These are phyloP conservation scores for Stellera chamaejasme DNA, from an alignment of 345 rosid species.

Conservation along the genomic window DNA sequence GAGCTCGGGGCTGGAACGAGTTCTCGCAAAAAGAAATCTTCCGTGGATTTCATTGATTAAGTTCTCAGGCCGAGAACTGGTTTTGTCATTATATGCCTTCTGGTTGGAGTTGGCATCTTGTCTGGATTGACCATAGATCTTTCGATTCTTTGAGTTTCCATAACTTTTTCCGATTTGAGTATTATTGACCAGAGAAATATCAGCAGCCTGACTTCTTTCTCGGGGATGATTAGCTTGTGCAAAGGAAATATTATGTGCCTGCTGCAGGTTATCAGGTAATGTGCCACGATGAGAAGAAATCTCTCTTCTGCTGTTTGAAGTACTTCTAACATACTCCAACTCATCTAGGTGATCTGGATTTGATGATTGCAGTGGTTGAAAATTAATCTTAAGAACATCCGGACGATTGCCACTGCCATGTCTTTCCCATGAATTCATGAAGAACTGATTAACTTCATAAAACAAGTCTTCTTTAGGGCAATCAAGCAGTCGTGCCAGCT, in stretches of 20 bases:
- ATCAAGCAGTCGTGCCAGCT: slow-evolving; percentile 22
- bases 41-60: slow-evolving; percentile 5
- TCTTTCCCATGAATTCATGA: slow-evolving; percentile 20
- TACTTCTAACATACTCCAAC: slow-evolving; percentile 4
- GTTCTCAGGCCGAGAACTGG: slow-evolving; percentile 5
- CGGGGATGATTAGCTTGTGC: slow-evolving; percentile 5
- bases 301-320: slow-evolving; percentile 1
- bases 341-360: background rate
- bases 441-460: slow-evolving; percentile 20
- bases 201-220: slow-evolving; percentile 5
- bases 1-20: slow-evolving; percentile 18
- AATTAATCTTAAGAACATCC: slow-evolving; percentile 10
- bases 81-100: background rate
- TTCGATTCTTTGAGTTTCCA: background rate
- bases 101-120: slow-evolving; percentile 6
- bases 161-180: background rate
- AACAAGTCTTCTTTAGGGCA: slow-evolving; percentile 16
- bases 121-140: background rate
- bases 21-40: slow-evolving; percentile 12
- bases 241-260: slow-evolving; percentile 3
- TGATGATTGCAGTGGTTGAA: background rate
- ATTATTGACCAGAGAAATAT: slow-evolving; percentile 1
- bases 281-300: background rate
- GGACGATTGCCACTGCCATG: slow-evolving; percentile 16
- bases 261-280: too few species aligned